These are phyloP conservation scores for Pleoardoris graminearum DNA, from an alignment of 2,329 filamentous ascomycete genomes.

Conservation along the genomic window DNA sequence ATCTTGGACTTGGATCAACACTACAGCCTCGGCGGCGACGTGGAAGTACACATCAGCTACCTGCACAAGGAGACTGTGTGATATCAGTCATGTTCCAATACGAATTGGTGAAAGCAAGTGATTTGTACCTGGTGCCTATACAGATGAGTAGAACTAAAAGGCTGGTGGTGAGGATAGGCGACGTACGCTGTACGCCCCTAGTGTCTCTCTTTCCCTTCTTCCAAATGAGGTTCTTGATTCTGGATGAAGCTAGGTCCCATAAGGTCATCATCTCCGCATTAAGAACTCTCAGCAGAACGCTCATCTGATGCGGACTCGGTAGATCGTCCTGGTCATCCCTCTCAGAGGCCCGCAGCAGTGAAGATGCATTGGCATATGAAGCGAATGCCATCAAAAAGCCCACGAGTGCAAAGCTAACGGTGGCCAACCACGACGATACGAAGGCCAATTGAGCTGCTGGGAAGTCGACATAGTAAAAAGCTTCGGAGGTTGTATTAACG, in stretches of 20 bases:
- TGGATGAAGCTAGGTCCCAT: conserved; percentile 5
- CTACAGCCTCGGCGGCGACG: conserved; percentile 11
- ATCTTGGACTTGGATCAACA: conserved; percentile 8
- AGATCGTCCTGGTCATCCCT: conserved; percentile 2
- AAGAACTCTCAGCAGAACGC: conserved; percentile 12
- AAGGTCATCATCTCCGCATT: conserved; percentile 18
- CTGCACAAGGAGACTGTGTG: conserved; percentile 18
- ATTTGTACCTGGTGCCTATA: conserved; percentile 12
- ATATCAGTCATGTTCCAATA: not conserved
- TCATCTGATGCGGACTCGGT: conserved; percentile 16
- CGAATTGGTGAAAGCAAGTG: not conserved
- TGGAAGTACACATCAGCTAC: conserved; percentile 20
- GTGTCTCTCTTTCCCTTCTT: not conserved
- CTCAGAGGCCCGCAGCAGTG: conserved; percentile 9
- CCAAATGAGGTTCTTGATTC: conserved; percentile 12
- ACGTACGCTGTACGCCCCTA: not conserved
- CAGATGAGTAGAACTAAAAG: conserved; percentile 8
- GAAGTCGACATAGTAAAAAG: conserved; percentile 17
- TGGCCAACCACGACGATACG: conserved; percentile 16
- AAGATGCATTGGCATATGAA: conserved; percentile 9
- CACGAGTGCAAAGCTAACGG: conserved; percentile 18
- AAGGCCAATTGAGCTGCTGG: conserved; percentile 17
- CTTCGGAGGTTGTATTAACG: not conserved
- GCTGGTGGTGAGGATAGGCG: conserved; percentile 7
- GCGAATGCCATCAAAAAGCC: conserved; percentile 16